phyloP scores from a whole-genome alignment of 495 filamentous ascomycete genomes.

The Aspergillus haitiensis region DNA sequence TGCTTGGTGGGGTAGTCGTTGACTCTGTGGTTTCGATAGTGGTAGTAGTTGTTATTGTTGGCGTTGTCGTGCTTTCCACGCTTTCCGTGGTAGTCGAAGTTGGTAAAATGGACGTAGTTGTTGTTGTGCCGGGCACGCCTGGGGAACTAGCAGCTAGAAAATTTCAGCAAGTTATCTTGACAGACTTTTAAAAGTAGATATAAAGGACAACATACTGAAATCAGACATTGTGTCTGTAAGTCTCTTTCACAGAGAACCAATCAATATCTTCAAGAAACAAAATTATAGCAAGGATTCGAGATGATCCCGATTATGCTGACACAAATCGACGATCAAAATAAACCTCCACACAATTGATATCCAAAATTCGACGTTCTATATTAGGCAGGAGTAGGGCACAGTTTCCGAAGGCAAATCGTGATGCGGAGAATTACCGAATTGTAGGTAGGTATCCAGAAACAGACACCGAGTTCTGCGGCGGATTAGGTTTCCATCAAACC shows the following conservation, averaged over 20 bases:
- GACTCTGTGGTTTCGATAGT: conserved; percentile 13
- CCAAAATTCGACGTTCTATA: background rate
- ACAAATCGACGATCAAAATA: background rate
- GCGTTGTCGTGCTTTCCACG: conserved; percentile 18
- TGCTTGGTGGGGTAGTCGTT: conserved; percentile 10
- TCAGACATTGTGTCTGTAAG: conserved; percentile 1
- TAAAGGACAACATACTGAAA: background rate
- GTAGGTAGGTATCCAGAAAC: conserved; percentile 7
- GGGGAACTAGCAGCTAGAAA: conserved; percentile 20
- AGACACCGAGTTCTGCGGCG: conserved; percentile 3
- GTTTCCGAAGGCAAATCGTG: background rate
- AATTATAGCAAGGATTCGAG: background rate
- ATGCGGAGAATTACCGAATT: conserved; percentile 10
- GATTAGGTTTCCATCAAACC: conserved; percentile 5
- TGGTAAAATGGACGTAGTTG: conserved; percentile 2
- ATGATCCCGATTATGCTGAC: background rate
- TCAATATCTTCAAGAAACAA: no score
- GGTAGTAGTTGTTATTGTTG: conserved; percentile 11
- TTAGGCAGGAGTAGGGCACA: background rate
- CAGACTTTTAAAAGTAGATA: background rate
- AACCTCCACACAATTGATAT: background rate
- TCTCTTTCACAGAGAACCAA: background rate
- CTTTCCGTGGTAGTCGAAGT: conserved; percentile 21
- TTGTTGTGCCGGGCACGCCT: conserved; percentile 26
- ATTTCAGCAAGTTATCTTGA: background rate